A percentile compares a stretch with the other conserved stretches of the same genome.
phyloP scores from a whole-genome alignment of 345 rosid genomes.

The Leavenworthia alabamica region DNA sequence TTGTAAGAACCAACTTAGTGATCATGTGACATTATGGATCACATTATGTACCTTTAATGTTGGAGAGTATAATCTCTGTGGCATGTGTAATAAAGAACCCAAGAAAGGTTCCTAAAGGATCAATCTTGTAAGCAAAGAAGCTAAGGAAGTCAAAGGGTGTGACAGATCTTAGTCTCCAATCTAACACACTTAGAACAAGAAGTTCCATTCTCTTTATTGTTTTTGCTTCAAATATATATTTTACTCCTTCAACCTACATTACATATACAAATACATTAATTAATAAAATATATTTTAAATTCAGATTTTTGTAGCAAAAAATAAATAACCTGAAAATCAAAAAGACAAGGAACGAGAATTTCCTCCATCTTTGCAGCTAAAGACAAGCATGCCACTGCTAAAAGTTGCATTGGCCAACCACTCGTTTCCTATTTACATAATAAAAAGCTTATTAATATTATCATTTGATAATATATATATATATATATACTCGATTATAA shows the following conservation, averaged over 20 bases:
- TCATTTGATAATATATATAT: too few relatives aligned
- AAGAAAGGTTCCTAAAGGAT: conserved; percentile 51
- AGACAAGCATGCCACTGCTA: conserved; percentile 87
- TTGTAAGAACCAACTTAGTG: not conserved
- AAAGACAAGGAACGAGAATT: conserved; percentile 70
- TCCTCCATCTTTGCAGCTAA: conserved; percentile 99
- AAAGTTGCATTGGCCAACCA: conserved; percentile 92
- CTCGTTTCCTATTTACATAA: conserved; percentile 28
- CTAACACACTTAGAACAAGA: conserved; percentile 66
- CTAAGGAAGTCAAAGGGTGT: conserved; percentile 77
- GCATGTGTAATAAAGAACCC: conserved; percentile 64
- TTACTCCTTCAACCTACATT: conserved; percentile 64
- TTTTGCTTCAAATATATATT: conserved; percentile 70
- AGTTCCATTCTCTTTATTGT: conserved; percentile 88
- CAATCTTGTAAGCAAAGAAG: conserved; percentile 89
- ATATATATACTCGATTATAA: too few relatives aligned
- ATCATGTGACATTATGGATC: not conserved
- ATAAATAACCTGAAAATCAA: conserved; percentile 71
- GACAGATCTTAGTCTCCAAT: conserved; percentile 92
- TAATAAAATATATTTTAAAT: not conserved
- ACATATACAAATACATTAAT: not conserved
- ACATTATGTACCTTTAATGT: conserved; percentile 55
- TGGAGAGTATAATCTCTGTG: conserved; percentile 65
- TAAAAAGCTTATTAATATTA: conserved; percentile 10
- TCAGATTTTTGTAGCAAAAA: not conserved